These are phyloP conservation scores for Emmonsiellopsis sp. DNA, from an alignment of 2,329 filamentous ascomycete genomes.

Conservation along the genomic window DNA sequence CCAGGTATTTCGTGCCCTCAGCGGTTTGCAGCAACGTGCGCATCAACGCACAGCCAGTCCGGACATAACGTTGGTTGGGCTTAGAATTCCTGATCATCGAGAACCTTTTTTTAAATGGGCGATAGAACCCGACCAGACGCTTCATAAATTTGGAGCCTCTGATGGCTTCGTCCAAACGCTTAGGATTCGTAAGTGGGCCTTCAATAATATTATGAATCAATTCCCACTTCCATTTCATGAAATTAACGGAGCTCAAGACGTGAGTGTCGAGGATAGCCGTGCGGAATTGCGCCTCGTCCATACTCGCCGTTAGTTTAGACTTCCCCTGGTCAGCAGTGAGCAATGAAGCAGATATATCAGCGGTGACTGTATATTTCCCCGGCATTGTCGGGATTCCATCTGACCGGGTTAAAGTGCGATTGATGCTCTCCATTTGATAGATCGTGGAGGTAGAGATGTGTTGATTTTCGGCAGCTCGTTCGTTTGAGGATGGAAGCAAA, in stretches of 20 bases:
- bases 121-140: slow-evolving; percentile 84
- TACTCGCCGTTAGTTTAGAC: slow-evolving; percentile 48
- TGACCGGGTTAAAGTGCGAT: slow-evolving; percentile 79
- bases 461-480: slow-evolving; percentile 61
- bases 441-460: slow-evolving; percentile 82
- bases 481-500: slow-evolving; percentile 66
- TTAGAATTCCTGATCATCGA: slow-evolving; percentile 83
- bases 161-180: slow-evolving; percentile 86
- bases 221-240: slow-evolving; percentile 96
- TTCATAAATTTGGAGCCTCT: slow-evolving; percentile 96
- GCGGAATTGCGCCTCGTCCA: slow-evolving; percentile 57
- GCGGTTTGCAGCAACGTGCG: slow-evolving; percentile 75
- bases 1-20: slow-evolving; percentile 76
- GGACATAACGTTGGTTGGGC: slow-evolving; percentile 87
- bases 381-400: slow-evolving; percentile 37
- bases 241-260: slow-evolving; percentile 82
- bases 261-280: slow-evolving; percentile 61
- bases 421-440: slow-evolving; percentile 97
- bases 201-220: slow-evolving; percentile 84
- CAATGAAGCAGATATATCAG: slow-evolving; percentile 37
- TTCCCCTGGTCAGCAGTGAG: slow-evolving; percentile 35
- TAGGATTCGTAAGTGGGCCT: slow-evolving; percentile 81
- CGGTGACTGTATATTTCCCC: slow-evolving; percentile 34
- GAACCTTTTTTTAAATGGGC: slow-evolving; percentile 94
- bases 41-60: slow-evolving; percentile 80